A percentile compares a stretch with the other conserved stretches of the same genome.
Conservation (phyloP, 1,284 basidiomycete species). For the Butyriboletus appendiculatus region DNA sequence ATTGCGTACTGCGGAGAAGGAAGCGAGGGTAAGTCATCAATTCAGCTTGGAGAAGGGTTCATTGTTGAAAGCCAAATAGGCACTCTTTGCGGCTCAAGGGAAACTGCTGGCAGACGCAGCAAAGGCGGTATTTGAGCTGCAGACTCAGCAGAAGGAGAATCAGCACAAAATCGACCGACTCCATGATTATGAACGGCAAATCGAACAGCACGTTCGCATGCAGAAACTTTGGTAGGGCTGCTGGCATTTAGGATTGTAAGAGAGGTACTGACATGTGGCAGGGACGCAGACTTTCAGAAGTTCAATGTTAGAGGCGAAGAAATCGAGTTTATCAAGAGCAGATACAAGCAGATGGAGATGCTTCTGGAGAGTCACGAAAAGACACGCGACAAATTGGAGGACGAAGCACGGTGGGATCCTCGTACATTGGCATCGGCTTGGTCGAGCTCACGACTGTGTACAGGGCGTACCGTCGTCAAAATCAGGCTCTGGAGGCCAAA, state of each 20-base stretch:
- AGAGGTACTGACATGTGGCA: constrained; percentile 30
- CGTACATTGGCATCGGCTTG: neutral
- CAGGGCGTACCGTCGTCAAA: constrained; percentile 56
- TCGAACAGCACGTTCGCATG: constrained; percentile 69
- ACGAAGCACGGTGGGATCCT: constrained; percentile 51
- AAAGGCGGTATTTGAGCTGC: constrained; percentile 57
- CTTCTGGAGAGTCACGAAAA: constrained; percentile 57
- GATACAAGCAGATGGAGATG: constrained; percentile 64
- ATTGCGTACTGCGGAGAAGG: constrained; percentile 64
- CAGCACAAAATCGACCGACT: constrained; percentile 74
- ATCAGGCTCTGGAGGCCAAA: constrained; percentile 58
- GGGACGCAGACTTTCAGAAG: constrained; percentile 72
- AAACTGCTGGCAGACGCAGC: constrained; percentile 63
- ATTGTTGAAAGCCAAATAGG: constrained; percentile 41
- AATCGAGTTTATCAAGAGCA: constrained; percentile 53
- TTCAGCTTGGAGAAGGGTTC: neutral
- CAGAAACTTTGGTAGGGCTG: constrained; percentile 66
- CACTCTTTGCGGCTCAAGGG: constrained; percentile 65
- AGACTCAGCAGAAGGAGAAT: constrained; percentile 67
- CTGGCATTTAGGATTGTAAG: neutral
- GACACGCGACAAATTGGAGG: constrained; percentile 51
- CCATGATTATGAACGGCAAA: constrained; percentile 70
- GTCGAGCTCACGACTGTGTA: constrained; percentile 11
- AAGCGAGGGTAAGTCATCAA: constrained; percentile 50
- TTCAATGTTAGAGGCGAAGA: constrained; percentile 65